phyloP scores from a whole-genome alignment of 2,329 filamentous ascomycete species.

The Elsinoe batatas region DNA sequence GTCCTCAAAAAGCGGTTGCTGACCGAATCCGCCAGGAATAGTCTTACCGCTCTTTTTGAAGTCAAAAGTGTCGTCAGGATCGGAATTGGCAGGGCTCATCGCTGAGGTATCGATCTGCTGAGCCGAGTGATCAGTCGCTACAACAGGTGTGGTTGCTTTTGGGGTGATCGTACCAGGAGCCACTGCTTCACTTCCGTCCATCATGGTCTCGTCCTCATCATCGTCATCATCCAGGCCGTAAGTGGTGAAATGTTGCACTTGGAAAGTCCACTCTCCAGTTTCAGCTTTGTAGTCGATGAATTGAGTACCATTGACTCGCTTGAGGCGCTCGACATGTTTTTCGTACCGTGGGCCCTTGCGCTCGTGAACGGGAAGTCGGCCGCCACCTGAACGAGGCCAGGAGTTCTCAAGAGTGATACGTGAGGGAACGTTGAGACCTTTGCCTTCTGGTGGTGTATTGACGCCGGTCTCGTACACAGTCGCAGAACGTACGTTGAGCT shows the following conservation, averaged over 20 bases:
- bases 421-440: constrained; percentile 85
- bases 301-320: constrained; percentile 66
- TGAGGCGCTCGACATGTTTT: constrained; percentile 76
- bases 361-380: constrained; percentile 45
- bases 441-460: constrained; percentile 74
- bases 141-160: constrained; percentile 13
- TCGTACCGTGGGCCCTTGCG: constrained; percentile 57
- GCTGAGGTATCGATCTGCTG: constrained; percentile 27
- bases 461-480: constrained; percentile 73
- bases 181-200: constrained; percentile 17
- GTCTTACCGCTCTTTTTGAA: constrained; percentile 44
- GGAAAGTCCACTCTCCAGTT: constrained; percentile 82
- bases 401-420: constrained; percentile 84
- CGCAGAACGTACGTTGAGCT: constrained; percentile 65
- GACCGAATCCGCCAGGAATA: constrained; percentile 74
- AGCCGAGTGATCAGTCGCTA: constrained; percentile 12
- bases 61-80: constrained; percentile 46
- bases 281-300: constrained; percentile 72
- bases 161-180: constrained; percentile 16
- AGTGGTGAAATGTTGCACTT: constrained; percentile 91
- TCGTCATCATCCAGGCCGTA: constrained; percentile 69
- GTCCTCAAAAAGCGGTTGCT: constrained; percentile 47
- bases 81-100: constrained; percentile 33
- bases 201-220: constrained; percentile 48
- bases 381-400: constrained; percentile 66